Evolutionary conservation across 371 early-diverging fungal genomes (phyloP), one percentile per base, ranked within the genome.

Genomic region (Syncephalastrum sp.): DNA sequence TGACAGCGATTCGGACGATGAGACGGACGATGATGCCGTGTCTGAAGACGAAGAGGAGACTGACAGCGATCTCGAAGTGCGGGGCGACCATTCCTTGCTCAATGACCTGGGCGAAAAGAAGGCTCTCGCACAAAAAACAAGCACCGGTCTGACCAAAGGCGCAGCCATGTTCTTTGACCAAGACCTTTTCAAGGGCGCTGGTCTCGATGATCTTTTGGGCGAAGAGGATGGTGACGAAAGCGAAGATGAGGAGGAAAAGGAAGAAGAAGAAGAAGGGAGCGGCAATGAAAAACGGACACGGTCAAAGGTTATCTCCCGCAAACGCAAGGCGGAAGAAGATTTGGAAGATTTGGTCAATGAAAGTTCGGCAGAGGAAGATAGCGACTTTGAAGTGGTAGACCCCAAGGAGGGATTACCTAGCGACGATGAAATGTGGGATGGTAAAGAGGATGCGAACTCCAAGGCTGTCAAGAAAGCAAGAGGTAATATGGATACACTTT

Each of bases 111-210:
- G 86, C 50, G 79, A 84, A 57, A 82, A 82, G 55, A 82, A 86
- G 41, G 80, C 84, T 25, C 60, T 84, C 19, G 64, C 72, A 24
- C 73, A 77, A 51, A 73, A 70, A 66, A 81, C 75, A 43, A 69
- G 64, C 44, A 78, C 69, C 46, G 83, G 85, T 44, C 80, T 94
- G 23, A 88, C 90, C 4, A 90, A 88, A 48, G 83, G 85, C 10
- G 94, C 97, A 14, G 81, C 87, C 21, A 77, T 92, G 79, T 96
- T 94, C 79, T 96, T 97, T 76, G 92, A 94, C 65, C 94, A 95
- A 67, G 93, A 94, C 4, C 64, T 95, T 24, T 97, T 97, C 75
- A 86, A 93, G 65, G 81, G 77, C 25, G 62, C 86, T 42, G 74
- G 75, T 33, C 66, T 72, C 10, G 73, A 75, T 3, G 83, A 81